Evolutionary conservation across 352 stramenopile genomes (phyloP), one percentile per base, ranked within the genome.

Genomic region (Pythium diclinum): DNA sequence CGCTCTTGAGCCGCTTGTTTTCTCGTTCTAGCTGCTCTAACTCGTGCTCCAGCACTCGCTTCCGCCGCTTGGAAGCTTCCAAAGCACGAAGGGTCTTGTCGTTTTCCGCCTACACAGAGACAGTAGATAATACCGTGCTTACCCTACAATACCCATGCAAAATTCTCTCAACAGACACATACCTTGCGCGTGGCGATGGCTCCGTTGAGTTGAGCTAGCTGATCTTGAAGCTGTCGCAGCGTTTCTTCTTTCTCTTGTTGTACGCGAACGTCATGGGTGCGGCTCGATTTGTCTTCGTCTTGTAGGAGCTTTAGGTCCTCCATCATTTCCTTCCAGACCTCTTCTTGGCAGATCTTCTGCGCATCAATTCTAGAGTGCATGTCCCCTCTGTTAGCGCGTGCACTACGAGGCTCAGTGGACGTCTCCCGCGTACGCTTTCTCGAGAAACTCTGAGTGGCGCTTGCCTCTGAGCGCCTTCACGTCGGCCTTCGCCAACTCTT

Each of bases 121-220:
- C 40, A 14, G 16, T 2, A 48, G 11, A n/a, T 21, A 38, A 38
- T 2, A 38, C 10, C 33, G 33, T 19, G 14, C 28, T 28, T 3
- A 51, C 28, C 8, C 5, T 6, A 6, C 17, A 21, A 11, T 4
- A 6, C 6, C 44, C 1, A 51, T 28, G 17, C 44, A 21, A 28
- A 10, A 13, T 28, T 1, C 2, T 28, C 13, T 11, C 11, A 32
- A 28, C 34, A 34, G 6, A 46, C 21, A 46, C 23, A 0, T 28
- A 67, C 61, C 61, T 67, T 67, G 17, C 59, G 48, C 19, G 25
- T 3, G 6, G 28, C 42, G 40, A 67, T 61, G 0, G 3, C 21
- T 19, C 17, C 28, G 11, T 61, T 52, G 1, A 67, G 30, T 4
- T 42, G 21, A 8, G 7, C 8, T 1, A 67, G 23, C 10, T 51